These are phyloP conservation scores for Logfia minima DNA, from an alignment of 129 eudicot species.

Conservation along the genomic window DNA sequence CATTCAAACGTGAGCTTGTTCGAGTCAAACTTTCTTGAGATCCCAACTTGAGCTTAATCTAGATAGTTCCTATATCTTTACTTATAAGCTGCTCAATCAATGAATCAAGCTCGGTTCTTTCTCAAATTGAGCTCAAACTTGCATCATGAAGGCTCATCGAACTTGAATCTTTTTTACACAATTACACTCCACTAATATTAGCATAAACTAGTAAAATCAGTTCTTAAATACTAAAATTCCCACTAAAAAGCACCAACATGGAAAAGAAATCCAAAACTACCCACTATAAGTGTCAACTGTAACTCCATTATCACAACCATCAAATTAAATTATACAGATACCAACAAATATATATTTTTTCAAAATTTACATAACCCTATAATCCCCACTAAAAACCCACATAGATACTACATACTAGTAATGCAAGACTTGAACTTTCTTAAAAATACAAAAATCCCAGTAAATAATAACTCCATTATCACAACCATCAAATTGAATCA, in stretches of 20 bases:
- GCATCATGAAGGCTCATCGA: background rate
- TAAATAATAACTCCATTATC: background rate
- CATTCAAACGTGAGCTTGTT: background rate
- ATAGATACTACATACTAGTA: background rate
- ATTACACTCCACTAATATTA: background rate
- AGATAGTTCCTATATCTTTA: background rate
- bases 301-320: background rate
- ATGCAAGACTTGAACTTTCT: background rate
- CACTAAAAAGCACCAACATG: slow-evolving; percentile 1
- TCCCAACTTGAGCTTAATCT: background rate
- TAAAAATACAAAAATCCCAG: background rate
- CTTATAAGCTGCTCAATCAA: background rate
- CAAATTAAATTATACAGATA: background rate
- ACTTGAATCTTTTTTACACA: background rate
- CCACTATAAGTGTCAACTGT: background rate
- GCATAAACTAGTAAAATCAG: background rate
- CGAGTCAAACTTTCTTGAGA: background rate
- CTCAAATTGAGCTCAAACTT: background rate
- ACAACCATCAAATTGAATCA: background rate
- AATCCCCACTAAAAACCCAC: background rate
- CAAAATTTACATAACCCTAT: slow-evolving; percentile 3
- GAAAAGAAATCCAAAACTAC: background rate
- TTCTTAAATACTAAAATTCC: background rate
- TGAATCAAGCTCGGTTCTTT: background rate
- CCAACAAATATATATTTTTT: slow-evolving; percentile 3